Conservation (phyloP, 1,139 yeast genomes). For the Geotrichum cucujoidarum region DNA sequence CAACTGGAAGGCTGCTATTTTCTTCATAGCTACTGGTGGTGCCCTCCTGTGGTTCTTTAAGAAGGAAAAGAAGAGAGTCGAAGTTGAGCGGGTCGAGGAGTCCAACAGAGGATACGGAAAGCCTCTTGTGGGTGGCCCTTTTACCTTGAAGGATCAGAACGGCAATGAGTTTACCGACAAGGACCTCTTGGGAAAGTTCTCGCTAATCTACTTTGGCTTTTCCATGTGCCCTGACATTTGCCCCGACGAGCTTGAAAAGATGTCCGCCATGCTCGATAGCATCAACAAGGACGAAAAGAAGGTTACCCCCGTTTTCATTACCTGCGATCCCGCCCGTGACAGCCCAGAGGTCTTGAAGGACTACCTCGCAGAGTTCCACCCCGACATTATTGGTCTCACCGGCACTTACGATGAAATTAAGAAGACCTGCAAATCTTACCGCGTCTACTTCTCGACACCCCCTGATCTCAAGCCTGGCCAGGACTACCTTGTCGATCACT, state of each 20-base stretch:
- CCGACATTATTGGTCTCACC: conserved; percentile 80
- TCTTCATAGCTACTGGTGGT: conserved; percentile 65
- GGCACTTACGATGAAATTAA: conserved; percentile 85
- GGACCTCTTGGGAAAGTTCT: conserved; percentile 69
- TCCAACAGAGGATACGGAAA: conserved; percentile 83
- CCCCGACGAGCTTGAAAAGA: conserved; percentile 92
- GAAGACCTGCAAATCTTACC: conserved; percentile 74
- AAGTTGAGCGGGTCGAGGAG: conserved; percentile 70
- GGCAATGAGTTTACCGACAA: conserved; percentile 71
- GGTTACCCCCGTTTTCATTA: conserved; percentile 66
- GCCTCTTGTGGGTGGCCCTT: conserved; percentile 91
- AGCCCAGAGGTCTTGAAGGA: conserved; percentile 74
- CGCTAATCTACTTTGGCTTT: conserved; percentile 86
- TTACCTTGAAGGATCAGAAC: conserved; percentile 62
- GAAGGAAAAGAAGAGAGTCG: conserved; percentile 66
- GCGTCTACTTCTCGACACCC: conserved; percentile 95
- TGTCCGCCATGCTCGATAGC: conserved; percentile 69
- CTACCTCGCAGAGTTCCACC: conserved; percentile 82
- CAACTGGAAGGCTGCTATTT: conserved; percentile 78
- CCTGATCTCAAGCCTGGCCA: conserved; percentile 90
- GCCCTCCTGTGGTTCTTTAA: conserved; percentile 64
- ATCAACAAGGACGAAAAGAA: conserved; percentile 48
- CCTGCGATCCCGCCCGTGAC: conserved; percentile 96
- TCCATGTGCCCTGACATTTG: conserved; percentile 97
- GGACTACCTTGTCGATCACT: conserved; percentile 93